A percentile compares a stretch with the other conserved stretches of the same genome.
Conservation (phyloP, 2,329 filamentous ascomycete genomes). For the Penicillium fuscoglaucum region DNA sequence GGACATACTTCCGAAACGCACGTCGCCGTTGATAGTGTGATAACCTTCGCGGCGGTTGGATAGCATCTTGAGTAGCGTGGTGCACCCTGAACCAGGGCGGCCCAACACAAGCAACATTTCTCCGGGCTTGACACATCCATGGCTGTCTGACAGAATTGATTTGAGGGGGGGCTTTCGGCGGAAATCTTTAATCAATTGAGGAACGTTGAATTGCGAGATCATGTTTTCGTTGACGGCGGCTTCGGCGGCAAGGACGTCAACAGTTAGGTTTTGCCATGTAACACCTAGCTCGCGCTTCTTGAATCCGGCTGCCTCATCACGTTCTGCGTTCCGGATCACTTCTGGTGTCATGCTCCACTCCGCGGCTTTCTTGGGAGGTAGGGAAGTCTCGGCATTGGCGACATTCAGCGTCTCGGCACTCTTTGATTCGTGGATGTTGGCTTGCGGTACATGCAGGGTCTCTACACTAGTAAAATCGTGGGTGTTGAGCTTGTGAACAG, state of each 20-base stretch:
- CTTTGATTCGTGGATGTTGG: slow-evolving; percentile 22
- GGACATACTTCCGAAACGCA: slow-evolving; percentile 54
- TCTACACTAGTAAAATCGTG: slow-evolving; percentile 12
- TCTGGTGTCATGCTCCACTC: slow-evolving; percentile 53
- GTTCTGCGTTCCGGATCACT: slow-evolving; percentile 39
- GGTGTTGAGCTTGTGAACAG: slow-evolving; percentile 9
- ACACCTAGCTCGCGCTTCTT: slow-evolving; percentile 11
- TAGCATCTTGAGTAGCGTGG: slow-evolving; percentile 67
- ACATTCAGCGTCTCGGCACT: slow-evolving; percentile 25
- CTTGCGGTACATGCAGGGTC: slow-evolving; percentile 18
- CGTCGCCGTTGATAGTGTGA: slow-evolving; percentile 57
- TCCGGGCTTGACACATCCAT: slow-evolving; percentile 69
- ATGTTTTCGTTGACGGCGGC: slow-evolving; percentile 16
- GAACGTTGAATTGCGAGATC: slow-evolving; percentile 13
- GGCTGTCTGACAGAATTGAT: slow-evolving; percentile 62
- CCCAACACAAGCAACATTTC: slow-evolving; percentile 71
- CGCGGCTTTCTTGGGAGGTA: slow-evolving; percentile 29
- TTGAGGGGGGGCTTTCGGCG: slow-evolving; percentile 14
- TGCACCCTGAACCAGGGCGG: slow-evolving; percentile 67
- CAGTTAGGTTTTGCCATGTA: slow-evolving; percentile 10
- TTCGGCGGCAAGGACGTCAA: slow-evolving; percentile 12
- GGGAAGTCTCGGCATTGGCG: slow-evolving; percentile 4
- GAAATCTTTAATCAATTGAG: slow-evolving; percentile 10
- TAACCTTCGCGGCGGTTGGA: slow-evolving; percentile 64
- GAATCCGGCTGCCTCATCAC: slow-evolving; percentile 12